Evolutionary conservation across 768 basidiomycete species (phyloP).

Genomic region (Boletus patriciae): DNA sequence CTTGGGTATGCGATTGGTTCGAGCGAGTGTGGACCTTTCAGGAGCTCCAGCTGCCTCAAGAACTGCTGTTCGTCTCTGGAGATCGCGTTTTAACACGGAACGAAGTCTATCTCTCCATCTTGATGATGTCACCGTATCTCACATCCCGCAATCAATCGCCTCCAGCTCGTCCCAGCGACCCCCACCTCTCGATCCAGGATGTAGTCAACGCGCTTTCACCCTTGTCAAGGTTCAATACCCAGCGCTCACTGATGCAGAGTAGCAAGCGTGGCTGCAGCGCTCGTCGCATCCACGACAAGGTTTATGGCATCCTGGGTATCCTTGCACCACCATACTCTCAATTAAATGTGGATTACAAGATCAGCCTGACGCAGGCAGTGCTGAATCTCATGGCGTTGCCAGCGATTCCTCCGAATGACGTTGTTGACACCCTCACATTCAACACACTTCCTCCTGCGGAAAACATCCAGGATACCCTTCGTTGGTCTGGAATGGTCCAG

Average conservation of each 20-base stretch:
- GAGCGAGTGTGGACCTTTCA: slow-evolving; percentile 18
- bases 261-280: slow-evolving; percentile 1
- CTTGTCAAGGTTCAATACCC: not conserved
- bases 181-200: slow-evolving; percentile 4
- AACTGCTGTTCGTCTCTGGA: slow-evolving; percentile 11
- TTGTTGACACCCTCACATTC: slow-evolving; percentile 16
- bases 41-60: slow-evolving; percentile 9
- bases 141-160: not conserved
- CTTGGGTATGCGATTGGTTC: slow-evolving; percentile 15
- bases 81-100: slow-evolving; percentile 3
- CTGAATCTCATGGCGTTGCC: slow-evolving; percentile 6
- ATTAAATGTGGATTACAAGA: slow-evolving; percentile 4
- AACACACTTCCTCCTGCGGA: slow-evolving; percentile 3
- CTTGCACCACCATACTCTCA: not conserved
- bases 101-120: slow-evolving; percentile 7
- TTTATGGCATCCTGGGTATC: slow-evolving; percentile 13
- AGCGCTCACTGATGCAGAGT: slow-evolving; percentile 11
- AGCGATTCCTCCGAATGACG: slow-evolving; percentile 4
- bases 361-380: not conserved
- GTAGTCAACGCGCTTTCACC: slow-evolving; percentile 12
- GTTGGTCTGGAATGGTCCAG: slow-evolving; percentile 15
- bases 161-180: not conserved
- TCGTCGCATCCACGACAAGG: not conserved
- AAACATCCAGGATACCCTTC: not conserved
- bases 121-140: slow-evolving; percentile 15